Conservation (phyloP, 164 flowering plant genomes). For the Aristolochia contorta region DNA sequence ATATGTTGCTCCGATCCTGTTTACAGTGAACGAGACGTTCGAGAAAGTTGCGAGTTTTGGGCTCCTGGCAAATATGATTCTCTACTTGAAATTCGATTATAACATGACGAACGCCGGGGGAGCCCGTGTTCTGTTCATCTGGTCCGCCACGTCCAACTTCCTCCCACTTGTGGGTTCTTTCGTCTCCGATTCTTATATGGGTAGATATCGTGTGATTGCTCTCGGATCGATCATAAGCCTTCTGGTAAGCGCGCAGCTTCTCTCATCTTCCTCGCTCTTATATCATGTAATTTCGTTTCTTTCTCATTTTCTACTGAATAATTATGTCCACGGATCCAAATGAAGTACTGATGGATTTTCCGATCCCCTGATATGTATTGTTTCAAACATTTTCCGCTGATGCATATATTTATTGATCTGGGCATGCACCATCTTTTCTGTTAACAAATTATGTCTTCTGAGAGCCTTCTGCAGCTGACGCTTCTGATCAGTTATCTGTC, state of each 20-base stretch:
- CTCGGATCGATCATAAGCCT: conserved; percentile 31
- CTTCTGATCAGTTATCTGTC: too few relatives aligned
- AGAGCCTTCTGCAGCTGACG: background rate
- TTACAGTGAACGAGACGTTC: conserved; percentile 46
- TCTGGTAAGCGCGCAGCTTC: conserved; percentile 23
- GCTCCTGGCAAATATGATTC: conserved; percentile 40
- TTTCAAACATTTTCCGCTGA: too few relatives aligned
- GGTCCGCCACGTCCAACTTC: conserved; percentile 35
- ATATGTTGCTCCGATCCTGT: too few relatives aligned
- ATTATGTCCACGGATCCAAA: too few relatives aligned
- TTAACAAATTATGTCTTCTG: too few relatives aligned
- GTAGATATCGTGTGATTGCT: conserved; percentile 45
- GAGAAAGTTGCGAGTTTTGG: conserved; percentile 54
- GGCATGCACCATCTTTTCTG: too few relatives aligned
- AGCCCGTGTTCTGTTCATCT: conserved; percentile 27
- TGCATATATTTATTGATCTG: too few relatives aligned
- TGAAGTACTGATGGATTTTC: too few relatives aligned
- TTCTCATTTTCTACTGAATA: background rate
- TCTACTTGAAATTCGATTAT: conserved; percentile 32
- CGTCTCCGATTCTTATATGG: conserved; percentile 54
- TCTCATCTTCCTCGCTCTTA: too few relatives aligned
- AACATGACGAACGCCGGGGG: conserved; percentile 25
- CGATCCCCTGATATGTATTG: too few relatives aligned
- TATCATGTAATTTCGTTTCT: background rate
- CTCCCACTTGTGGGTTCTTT: conserved; percentile 45